Evolutionary conservation across 2,329 filamentous ascomycete genomes (phyloP).

Genomic region (Chrysosphaeria jannelii): DNA sequence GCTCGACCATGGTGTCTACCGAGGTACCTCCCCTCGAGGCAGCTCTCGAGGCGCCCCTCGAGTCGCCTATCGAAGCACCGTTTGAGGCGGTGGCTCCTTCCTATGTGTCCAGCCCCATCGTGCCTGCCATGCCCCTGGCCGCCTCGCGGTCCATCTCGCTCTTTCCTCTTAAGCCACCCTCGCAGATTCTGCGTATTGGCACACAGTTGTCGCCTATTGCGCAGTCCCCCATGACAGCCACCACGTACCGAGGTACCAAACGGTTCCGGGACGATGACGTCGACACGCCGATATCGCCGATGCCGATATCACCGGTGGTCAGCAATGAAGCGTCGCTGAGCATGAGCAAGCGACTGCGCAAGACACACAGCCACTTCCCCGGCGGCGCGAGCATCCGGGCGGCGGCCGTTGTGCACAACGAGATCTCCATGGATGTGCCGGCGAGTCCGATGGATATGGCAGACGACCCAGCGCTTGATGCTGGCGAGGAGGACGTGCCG

Average conservation of each 20-base stretch:
- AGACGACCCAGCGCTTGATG: too few relatives aligned
- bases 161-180: background rate
- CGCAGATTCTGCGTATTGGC: background rate
- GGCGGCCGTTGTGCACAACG: background rate
- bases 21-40: too few relatives aligned
- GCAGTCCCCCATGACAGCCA: background rate
- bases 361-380: conserved; percentile 14
- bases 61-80: background rate
- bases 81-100: background rate
- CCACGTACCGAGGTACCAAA: conserved; percentile 14
- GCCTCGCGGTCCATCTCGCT: background rate
- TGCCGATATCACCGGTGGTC: conserved; percentile 1
- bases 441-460: too few relatives aligned
- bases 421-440: background rate
- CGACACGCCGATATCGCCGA: background rate
- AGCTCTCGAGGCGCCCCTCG: background rate
- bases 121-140: too few relatives aligned
- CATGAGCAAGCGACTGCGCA: conserved; percentile 21
- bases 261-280: conserved; percentile 10
- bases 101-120: too few relatives aligned
- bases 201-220: conserved; percentile 2
- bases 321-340: conserved; percentile 6
- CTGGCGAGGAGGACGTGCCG: too few relatives aligned
- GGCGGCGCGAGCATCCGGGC: conserved; percentile 6
- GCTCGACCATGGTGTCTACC: too few relatives aligned